phyloP scores from a whole-genome alignment of 352 stramenopile species.

The Pythium pyrilobum region DNA sequence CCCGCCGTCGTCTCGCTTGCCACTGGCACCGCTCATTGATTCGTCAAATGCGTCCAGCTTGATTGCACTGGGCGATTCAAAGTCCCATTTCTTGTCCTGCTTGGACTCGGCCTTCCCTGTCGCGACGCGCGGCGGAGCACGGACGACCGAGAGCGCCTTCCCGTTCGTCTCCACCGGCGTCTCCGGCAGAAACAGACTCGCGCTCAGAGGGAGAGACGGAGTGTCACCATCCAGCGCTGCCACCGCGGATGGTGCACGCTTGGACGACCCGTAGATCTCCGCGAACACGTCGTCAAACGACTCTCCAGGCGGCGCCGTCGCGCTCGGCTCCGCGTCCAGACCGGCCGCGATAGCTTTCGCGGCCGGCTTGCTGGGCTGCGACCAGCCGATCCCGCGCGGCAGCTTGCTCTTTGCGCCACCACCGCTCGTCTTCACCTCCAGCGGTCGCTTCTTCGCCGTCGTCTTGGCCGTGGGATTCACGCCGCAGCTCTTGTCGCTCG shows the following conservation, averaged over 20 bases:
- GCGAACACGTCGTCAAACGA: slow-evolving; percentile 24
- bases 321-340: neutral
- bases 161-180: neutral
- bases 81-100: slow-evolving; percentile 12
- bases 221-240: neutral
- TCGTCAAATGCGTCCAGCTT: slow-evolving; percentile 17
- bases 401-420: slow-evolving; percentile 2
- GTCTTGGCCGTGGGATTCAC: neutral
- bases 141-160: too few species aligned
- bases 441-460: slow-evolving; percentile 5
- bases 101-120: neutral
- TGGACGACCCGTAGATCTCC: slow-evolving; percentile 20
- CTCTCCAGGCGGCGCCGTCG: slow-evolving; percentile 1
- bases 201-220: slow-evolving; percentile 11
- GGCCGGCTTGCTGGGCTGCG: slow-evolving; percentile 3
- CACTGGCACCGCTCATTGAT: neutral
- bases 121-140: neutral
- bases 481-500: neutral
- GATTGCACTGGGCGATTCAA: slow-evolving; percentile 9
- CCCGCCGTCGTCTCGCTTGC: neutral
- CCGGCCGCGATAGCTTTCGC: neutral
- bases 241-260: neutral
- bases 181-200: slow-evolving; percentile 9
- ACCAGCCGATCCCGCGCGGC: slow-evolving; percentile 17
- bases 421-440: neutral